phyloP scores from a whole-genome alignment of 176 grass and related monocot genomes.

The Oryza meyeriana region DNA sequence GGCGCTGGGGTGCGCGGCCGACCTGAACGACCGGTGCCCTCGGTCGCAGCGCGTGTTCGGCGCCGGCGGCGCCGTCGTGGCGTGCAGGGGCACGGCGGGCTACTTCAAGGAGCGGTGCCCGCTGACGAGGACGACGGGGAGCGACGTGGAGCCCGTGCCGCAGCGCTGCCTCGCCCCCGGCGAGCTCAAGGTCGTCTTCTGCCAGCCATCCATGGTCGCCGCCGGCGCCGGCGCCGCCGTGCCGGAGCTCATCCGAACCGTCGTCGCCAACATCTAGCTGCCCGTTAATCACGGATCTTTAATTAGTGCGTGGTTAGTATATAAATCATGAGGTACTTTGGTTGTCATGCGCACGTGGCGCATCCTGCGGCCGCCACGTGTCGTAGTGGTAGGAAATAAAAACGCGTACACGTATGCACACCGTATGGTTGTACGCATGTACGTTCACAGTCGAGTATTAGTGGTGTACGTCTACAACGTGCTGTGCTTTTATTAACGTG shows the following conservation, averaged over 20 bases:
- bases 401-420: too few relatives aligned
- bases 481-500: too few relatives aligned
- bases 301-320: neutral
- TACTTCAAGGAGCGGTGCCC: conserved; percentile 45
- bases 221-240: neutral
- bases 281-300: too few relatives aligned
- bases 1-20: conserved; percentile 22
- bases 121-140: conserved; percentile 20
- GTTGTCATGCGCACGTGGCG: neutral
- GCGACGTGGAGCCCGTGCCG: conserved; percentile 39
- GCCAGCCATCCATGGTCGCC: conserved; percentile 36
- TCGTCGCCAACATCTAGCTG: conserved; percentile 16
- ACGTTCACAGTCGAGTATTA: too few relatives aligned
- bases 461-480: too few relatives aligned
- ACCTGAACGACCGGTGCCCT: conserved; percentile 22
- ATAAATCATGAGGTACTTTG: too few relatives aligned
- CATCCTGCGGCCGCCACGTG: too few relatives aligned
- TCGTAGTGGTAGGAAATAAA: too few relatives aligned
- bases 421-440: too few relatives aligned
- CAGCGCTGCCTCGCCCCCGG: conserved; percentile 31
- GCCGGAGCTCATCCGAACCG: conserved; percentile 4
- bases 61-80: neutral
- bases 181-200: conserved; percentile 55
- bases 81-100: neutral
- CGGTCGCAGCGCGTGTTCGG: neutral